Evolutionary conservation across 305 asterid genomes (phyloP), one percentile per base, ranked within the genome.

Genomic region (Fraxinus xanthoxyloides): DNA sequence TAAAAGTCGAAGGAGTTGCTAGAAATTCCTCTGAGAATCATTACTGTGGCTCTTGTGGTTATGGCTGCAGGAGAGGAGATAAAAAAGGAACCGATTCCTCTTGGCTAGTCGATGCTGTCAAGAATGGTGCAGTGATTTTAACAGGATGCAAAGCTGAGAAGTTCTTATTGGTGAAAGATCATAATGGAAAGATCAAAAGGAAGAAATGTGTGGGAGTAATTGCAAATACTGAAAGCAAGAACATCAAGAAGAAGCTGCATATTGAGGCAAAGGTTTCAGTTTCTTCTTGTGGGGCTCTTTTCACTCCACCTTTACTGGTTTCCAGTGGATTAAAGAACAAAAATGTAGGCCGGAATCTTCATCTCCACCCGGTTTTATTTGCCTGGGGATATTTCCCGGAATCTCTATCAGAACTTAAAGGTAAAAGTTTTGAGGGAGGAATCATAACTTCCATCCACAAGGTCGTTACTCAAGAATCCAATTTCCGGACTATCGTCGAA

Each of bases 311-410:
- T 0, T 82, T 95, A 76, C 78, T 95, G 77, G 72, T 90, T 32
- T 81, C 96, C 19, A 92, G 98, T 61, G 97, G 98, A 4, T 72
- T 95, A 86, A 43, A 85, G 88, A 95, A 94, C 90, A 88, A 81
- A 81, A 88, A 95, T 88, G 90, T 95, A 0, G 98, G 99, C 17
- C 80, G 83, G 34, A 94, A 94, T 83, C 94, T 95, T 75, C 98
- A 95, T 72, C 97, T 95, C 65, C 99, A 95, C 79, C 99, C 98
- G 0, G 92, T 87, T 65, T 82, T 89, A 0, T 74, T 89, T 7
- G 97, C 89, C 31, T 95, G 99, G 99, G 99, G 98, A 32, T 92
- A 95, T 83, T 94, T 95, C 76, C 99, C 98, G 0, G 92, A 93
- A 77, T 84, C 87, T 23, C 43, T 10, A 28, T 80, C 78, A 32